Evolutionary conservation across 139 green algal species (phyloP).

Genomic region (Desmodesmus armatus): DNA sequence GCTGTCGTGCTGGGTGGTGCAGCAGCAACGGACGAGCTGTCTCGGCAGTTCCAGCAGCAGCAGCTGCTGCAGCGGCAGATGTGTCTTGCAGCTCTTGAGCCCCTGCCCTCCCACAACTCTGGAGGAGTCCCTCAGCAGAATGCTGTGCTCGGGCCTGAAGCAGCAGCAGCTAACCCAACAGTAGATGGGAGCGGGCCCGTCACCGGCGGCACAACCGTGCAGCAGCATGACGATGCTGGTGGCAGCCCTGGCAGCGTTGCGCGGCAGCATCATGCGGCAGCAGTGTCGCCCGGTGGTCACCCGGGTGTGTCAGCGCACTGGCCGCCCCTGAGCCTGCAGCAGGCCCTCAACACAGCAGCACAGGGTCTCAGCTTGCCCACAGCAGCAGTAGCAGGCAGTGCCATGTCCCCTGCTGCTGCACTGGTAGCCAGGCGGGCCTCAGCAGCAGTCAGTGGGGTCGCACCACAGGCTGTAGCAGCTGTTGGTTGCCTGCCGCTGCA

Average conservation of each 20-base stretch:
- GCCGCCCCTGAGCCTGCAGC: neutral
- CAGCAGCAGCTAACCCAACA: neutral
- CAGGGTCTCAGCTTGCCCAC: neutral
- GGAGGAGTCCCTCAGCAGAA: constrained; percentile 10
- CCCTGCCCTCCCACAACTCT: no score
- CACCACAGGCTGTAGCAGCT: neutral
- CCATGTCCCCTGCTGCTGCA: neutral
- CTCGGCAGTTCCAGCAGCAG: constrained; percentile 26
- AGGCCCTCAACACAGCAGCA: constrained; percentile 12
- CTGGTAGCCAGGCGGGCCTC: neutral
- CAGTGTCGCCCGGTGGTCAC: neutral
- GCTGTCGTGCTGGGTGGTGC: neutral
- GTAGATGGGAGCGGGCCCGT: neutral
- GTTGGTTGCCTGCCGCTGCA: neutral
- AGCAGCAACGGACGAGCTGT: neutral
- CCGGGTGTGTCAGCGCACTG: neutral
- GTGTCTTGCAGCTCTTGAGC: constrained; percentile 23
- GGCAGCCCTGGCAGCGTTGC: neutral
- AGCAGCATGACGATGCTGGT: neutral
- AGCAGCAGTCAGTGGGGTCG: neutral
- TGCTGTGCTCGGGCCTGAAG: neutral
- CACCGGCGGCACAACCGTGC: neutral
- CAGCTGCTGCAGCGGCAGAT: constrained; percentile 38
- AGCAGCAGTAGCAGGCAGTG: neutral
- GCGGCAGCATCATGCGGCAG: neutral